phyloP scores from a whole-genome alignment of 129 eudicot genomes.

The Centella asiatica region DNA sequence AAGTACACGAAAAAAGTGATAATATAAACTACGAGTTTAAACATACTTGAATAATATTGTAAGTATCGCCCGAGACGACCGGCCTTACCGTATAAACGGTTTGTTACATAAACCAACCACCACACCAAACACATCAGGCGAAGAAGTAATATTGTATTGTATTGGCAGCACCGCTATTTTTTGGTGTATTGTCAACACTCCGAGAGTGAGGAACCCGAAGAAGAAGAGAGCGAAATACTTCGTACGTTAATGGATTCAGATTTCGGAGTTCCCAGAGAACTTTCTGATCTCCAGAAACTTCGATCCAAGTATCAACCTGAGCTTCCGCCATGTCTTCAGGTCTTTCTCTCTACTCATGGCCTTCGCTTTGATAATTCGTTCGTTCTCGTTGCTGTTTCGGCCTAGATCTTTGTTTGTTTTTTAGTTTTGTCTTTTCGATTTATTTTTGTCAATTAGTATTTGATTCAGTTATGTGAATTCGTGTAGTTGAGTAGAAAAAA shows the following conservation, averaged over 20 bases:
- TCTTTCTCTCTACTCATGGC: constrained; percentile 1
- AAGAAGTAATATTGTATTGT: no score
- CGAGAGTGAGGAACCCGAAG: not conserved
- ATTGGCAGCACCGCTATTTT: no score
- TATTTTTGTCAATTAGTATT: not conserved
- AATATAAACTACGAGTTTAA: no score
- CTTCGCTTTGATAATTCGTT: not conserved
- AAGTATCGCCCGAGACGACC: no score
- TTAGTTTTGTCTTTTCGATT: not conserved
- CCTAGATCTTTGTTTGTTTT: not conserved
- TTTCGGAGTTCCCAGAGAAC: constrained; percentile 71
- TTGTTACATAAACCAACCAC: no score
- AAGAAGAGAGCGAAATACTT: not conserved
- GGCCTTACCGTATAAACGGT: no score
- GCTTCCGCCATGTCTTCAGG: constrained; percentile 98
- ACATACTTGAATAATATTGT: no score
- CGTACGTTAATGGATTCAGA: constrained; percentile 64
- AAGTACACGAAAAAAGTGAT: no score
- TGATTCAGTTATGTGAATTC: not conserved
- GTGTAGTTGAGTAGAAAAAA: not conserved
- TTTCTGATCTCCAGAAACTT: constrained; percentile 68
- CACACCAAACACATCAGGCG: no score
- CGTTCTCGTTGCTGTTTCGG: not conserved
- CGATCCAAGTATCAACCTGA: constrained; percentile 72
- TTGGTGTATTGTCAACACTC: not conserved